Evolutionary conservation across 805 yeast species (phyloP), one percentile per base, ranked within the genome.

Genomic region (Lachancea meyersii): DNA sequence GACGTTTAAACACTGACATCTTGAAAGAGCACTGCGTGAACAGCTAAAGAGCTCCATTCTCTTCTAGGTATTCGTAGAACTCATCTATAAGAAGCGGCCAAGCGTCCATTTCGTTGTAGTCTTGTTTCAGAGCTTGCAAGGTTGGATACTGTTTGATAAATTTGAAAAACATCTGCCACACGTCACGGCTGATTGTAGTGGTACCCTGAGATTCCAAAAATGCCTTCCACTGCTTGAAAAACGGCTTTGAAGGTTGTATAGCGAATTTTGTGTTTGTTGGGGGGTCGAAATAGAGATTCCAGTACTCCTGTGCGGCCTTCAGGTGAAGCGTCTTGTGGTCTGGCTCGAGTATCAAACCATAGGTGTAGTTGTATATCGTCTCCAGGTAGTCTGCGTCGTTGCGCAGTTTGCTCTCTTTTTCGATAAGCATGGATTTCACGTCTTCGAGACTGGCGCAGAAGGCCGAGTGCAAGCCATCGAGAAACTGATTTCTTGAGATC

Each of bases 21-120:
- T 32, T 10, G 6, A 19, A 19, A 7, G 11, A n/a, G 22, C 19
- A 22, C 28, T 21, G 7, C 22, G 13, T 21, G 24, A 9, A 6
- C 10, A 5, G 14, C 13, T 26, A 36, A 9, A 36, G 11, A 17
- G 13, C 7, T 14, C 43, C 43, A 6, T 8, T 11, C 16, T 49
- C 63, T 27, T 55, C 51, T 36, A 65, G 66, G 54, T 71, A 71
- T 49, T 83, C 94, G 18, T 86, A 83, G 57, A 77, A 91, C 45
- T 80, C 86, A 60, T 91, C 98, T 50, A 91, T 77, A 14, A 86
- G 67, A 41, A 85, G 77, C 4, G 97, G 98, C 97, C 97, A 91
- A 1, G 96, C 85, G 19, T 83, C 88, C 51, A 76, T 74, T 49
- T 82, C 93, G 52, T 83, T 89, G 61, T 88, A 89, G 2, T 62